Evolutionary conservation across 2,329 filamentous ascomycete genomes (phyloP).

Genomic region (Penicillium sp.): DNA sequence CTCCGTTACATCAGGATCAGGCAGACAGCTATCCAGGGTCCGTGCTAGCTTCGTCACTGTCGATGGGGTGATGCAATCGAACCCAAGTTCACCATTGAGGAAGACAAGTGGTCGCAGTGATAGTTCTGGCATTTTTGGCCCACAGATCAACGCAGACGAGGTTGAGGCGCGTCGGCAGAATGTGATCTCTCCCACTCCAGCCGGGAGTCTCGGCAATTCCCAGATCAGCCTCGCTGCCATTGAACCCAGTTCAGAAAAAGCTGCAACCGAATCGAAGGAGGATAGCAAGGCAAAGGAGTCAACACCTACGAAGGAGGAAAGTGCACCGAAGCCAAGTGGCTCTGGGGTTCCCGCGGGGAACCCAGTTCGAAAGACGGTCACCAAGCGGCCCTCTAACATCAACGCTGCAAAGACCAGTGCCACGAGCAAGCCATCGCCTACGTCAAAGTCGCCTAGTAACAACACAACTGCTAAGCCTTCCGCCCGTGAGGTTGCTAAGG

Average conservation of each 20-base stretch:
- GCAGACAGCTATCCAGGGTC: slow-evolving; percentile 65
- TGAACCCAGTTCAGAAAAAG: slow-evolving; percentile 4
- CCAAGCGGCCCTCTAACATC: slow-evolving; percentile 33
- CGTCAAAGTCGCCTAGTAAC: slow-evolving; percentile 20
- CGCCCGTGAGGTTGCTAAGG: slow-evolving; percentile 30
- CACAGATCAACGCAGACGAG: slow-evolving; percentile 31
- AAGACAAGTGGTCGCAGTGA: slow-evolving; percentile 38
- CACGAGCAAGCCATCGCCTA: slow-evolving; percentile 15
- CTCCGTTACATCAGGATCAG: slow-evolving; percentile 39
- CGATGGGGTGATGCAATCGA: slow-evolving; percentile 49
- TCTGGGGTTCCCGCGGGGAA: slow-evolving; percentile 16
- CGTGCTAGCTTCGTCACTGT: slow-evolving; percentile 70
- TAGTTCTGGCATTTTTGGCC: slow-evolving; percentile 26
- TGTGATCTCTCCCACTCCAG: slow-evolving; percentile 26
- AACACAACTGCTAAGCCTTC: slow-evolving; percentile 22
- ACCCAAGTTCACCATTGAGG: slow-evolving; percentile 39
- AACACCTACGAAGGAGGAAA: slow-evolving; percentile 17
- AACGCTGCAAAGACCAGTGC: slow-evolving; percentile 24
- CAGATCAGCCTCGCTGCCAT: slow-evolving; percentile 16
- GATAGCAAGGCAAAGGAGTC: slow-evolving; percentile 15
- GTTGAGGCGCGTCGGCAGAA: slow-evolving; percentile 30
- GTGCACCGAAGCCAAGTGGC: slow-evolving; percentile 2
- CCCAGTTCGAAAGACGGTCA: slow-evolving; percentile 21
- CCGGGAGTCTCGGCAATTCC: slow-evolving; percentile 17
- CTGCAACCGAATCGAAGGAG: slow-evolving; percentile 3